phyloP scores from a whole-genome alignment of 768 basidiomycete species.

The Scleroderma citrinum region DNA sequence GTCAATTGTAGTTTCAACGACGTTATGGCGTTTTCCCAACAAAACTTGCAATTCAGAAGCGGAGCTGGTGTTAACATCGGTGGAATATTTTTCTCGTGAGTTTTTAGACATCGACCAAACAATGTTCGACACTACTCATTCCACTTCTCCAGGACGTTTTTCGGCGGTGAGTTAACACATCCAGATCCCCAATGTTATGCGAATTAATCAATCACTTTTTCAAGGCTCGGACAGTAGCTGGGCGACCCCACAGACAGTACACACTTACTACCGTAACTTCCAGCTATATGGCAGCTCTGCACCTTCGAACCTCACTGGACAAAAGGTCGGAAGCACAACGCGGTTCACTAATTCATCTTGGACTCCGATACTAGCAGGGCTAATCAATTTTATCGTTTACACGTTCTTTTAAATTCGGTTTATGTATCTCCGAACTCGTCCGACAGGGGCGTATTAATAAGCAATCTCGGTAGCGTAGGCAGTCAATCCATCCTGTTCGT shows the following conservation, averaged over 20 bases:
- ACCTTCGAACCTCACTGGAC: constrained; percentile 37
- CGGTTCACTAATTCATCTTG: neutral
- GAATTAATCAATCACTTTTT: constrained; percentile 9
- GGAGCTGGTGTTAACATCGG: constrained; percentile 46
- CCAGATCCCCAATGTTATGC: neutral
- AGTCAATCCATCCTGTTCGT: neutral
- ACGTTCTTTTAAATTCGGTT: neutral
- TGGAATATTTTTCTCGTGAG: constrained; percentile 78
- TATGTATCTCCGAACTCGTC: too few species aligned
- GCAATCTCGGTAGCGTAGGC: too few species aligned
- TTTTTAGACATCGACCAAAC: constrained; percentile 5
- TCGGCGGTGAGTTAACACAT: constrained; percentile 48
- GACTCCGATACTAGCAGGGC: neutral
- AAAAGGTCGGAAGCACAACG: constrained; percentile 12
- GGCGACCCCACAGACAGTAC: constrained; percentile 62
- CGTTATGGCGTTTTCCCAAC: constrained; percentile 51
- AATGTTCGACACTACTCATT: constrained; percentile 1
- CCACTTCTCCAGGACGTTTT: constrained; percentile 56
- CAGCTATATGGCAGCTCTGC: constrained; percentile 52
- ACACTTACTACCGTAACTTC: constrained; percentile 76
- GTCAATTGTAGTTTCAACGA: constrained; percentile 55
- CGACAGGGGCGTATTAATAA: too few species aligned
- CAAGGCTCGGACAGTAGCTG: constrained; percentile 60
- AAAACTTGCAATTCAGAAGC: constrained; percentile 59
- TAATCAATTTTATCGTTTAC: neutral